A percentile compares a stretch with the other conserved stretches of the same genome.
Conservation (phyloP, 768 basidiomycete genomes). For the Leccinum subgranulosum region DNA sequence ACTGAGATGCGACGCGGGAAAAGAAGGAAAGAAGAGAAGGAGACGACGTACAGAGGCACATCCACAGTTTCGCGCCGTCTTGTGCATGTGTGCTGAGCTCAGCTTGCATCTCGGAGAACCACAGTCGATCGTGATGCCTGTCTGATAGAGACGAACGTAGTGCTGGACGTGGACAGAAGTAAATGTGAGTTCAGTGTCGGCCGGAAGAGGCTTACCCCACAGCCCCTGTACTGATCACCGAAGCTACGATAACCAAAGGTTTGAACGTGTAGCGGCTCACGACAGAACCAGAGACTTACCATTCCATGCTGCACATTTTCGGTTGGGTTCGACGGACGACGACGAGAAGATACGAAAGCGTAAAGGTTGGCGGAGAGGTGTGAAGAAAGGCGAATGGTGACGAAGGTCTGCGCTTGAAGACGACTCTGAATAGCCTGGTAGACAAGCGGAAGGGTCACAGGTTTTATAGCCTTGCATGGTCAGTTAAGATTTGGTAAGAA, state of each 20-base stretch:
- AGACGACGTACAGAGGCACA: constrained; percentile 41
- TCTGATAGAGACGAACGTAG: constrained; percentile 60
- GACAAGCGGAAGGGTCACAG: constrained; percentile 7
- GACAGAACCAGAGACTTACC: constrained; percentile 33
- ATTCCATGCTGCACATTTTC: constrained; percentile 58
- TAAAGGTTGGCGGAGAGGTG: background rate
- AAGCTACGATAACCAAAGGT: constrained; percentile 23
- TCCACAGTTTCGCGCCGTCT: constrained; percentile 52
- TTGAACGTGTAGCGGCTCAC: constrained; percentile 2
- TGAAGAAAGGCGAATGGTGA: background rate
- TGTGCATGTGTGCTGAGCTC: constrained; percentile 60
- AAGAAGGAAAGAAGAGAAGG: background rate
- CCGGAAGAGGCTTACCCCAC: constrained; percentile 30
- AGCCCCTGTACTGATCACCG: constrained; percentile 44
- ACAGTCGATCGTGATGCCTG: constrained; percentile 60
- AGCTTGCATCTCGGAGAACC: constrained; percentile 44
- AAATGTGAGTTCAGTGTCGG: background rate
- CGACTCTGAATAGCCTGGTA: background rate
- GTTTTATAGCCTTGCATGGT: constrained; percentile 28
- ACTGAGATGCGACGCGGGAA: background rate
- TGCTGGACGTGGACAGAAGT: constrained; percentile 40
- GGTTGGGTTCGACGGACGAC: constrained; percentile 3
- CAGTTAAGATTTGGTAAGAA: constrained; percentile 29
- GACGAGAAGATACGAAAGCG: background rate
- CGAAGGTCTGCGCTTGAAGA: background rate